Evolutionary conservation across 805 yeast species (phyloP).

Genomic region (Torulaspora indica): DNA sequence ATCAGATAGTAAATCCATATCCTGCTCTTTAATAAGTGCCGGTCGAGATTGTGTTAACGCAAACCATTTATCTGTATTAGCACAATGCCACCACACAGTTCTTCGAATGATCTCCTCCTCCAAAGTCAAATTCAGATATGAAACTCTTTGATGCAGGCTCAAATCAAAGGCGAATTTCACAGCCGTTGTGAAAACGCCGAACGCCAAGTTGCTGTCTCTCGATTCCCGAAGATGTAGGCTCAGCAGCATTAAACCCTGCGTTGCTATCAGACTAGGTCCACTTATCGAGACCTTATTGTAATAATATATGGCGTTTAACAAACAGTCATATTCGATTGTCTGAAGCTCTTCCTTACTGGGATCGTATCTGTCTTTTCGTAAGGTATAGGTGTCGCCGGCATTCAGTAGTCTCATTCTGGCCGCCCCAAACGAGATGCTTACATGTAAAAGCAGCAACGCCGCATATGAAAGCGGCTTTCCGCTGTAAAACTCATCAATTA

Average conservation of each 20-base stretch:
- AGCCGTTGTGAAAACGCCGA: constrained; percentile 42
- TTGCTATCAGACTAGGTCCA: constrained; percentile 48
- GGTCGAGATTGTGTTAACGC: constrained; percentile 24
- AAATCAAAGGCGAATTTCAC: constrained; percentile 52
- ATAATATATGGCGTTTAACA: constrained; percentile 45
- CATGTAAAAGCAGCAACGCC: constrained; percentile 26
- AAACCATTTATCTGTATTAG: constrained; percentile 21
- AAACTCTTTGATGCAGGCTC: constrained; percentile 52
- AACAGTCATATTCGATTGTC: constrained; percentile 30
- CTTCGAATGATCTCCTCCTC: constrained; percentile 40
- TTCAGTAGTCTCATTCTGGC: constrained; percentile 16
- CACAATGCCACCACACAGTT: constrained; percentile 47
- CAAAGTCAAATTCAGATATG: constrained; percentile 36
- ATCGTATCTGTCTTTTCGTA: constrained; percentile 22
- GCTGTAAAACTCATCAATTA: constrained; percentile 23
- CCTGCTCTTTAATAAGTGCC: constrained; percentile 22
- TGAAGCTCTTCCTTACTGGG: constrained; percentile 25
- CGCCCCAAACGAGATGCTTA: constrained; percentile 24
- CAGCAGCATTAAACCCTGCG: constrained; percentile 50
- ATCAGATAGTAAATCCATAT: constrained; percentile 25
- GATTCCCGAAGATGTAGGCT: constrained; percentile 37
- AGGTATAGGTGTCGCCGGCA: constrained; percentile 16
- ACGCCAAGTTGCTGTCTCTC: constrained; percentile 41
- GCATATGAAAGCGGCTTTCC: constrained; percentile 22
- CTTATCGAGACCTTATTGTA: constrained; percentile 47